Base-by-base conservation (phyloP, 2,329 filamentous ascomycete species). In the Alternaria gansuensis region DNA sequence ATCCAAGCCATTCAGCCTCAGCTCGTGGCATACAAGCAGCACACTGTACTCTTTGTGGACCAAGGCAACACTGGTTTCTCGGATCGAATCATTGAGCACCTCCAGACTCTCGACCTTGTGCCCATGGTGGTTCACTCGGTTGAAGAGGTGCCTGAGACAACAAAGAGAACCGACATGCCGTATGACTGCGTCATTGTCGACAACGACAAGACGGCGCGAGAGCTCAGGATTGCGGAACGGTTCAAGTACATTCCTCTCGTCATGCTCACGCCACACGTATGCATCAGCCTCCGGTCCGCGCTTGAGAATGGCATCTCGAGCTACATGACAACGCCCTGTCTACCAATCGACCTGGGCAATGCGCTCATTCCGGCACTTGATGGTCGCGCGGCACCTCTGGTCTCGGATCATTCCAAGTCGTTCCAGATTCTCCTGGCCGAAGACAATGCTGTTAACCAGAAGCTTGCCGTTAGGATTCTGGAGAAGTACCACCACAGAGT, bases 241-340 rank as follows among this genome's bases (percentile, higher is more conserved):
- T 97, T 97, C 84, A 97, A 97, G 81, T 98, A 97, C 75, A 92
- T 97, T 44, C 95, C 95, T 2, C 93, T 99, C 65, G 94, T 99
- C 41, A 86, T 98, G 61, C 81, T 98, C 44, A 95, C 93, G 43
- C 93, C 94, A 0, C 83, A 92, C 34, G 93, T 98, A 11, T 91
- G 93, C 61, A 92, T 98, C 67, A 96, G 89, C 77, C 84, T 99
- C 69, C 97, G 97, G 81, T 95, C 92, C 3, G 95, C 94, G 58
- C 82, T 98, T 59, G 95, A 98, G 76, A 85, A 98, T 64, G 94
- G 95, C 63, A 97, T 99, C 68, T 96, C 93, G n/a, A 97, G 93
- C 50, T 98, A 97, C 79, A 97, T 98, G 93, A 98, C 95, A 2
- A 97, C 93, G 14, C 95, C 95, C 8, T 98, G 95, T 79, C 86